These are phyloP conservation scores for Phoma sp. DNA, from an alignment of 2,329 filamentous ascomycete genomes.

Conservation along the genomic window DNA sequence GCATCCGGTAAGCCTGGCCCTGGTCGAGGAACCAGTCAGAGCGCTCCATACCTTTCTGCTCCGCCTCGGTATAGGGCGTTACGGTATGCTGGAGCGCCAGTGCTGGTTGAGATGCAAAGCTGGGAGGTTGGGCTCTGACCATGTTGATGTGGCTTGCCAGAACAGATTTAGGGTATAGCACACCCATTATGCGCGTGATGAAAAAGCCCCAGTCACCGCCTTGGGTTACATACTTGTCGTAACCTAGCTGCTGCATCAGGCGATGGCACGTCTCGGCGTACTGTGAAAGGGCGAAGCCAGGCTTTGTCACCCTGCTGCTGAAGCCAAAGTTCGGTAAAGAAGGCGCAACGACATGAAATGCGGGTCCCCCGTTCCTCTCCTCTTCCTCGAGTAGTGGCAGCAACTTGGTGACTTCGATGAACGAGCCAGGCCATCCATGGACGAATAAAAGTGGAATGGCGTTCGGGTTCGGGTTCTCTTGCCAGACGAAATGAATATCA, in stretches of 20 bases:
- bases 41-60: conserved; percentile 60
- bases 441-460: conserved; percentile 71
- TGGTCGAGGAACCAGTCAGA: conserved; percentile 63
- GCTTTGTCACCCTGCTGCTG: conserved; percentile 56
- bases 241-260: conserved; percentile 72
- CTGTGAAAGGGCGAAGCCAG: conserved; percentile 64
- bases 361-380: conserved; percentile 47
- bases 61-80: conserved; percentile 59
- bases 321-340: conserved; percentile 65
- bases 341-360: conserved; percentile 61
- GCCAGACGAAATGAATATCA: conserved; percentile 69
- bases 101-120: conserved; percentile 58
- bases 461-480: conserved; percentile 56
- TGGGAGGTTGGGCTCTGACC: conserved; percentile 50
- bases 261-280: conserved; percentile 70
- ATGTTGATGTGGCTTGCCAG: conserved; percentile 69
- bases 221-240: conserved; percentile 62
- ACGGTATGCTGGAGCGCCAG: conserved; percentile 64
- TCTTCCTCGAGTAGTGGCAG: conserved; percentile 53
- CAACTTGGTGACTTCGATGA: conserved; percentile 69
- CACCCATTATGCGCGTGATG: conserved; percentile 67
- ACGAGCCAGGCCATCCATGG: conserved; percentile 76
- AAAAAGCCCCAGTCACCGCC: conserved; percentile 75
- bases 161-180: conserved; percentile 63
- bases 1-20: conserved; percentile 63